phyloP scores from a whole-genome alignment of 441 rosid genomes.

The Populus hybrid region DNA sequence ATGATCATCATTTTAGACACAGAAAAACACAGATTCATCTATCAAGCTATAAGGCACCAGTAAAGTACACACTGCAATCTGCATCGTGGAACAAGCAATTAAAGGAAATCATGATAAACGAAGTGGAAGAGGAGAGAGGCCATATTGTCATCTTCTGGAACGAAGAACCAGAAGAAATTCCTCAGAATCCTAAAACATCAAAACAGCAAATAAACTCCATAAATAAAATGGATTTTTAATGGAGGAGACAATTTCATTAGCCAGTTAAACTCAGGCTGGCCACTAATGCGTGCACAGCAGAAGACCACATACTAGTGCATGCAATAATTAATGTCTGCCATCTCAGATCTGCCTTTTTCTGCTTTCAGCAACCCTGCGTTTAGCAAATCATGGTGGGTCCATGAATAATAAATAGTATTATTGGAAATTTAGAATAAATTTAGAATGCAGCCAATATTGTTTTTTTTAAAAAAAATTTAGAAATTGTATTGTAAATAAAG shows the following conservation, averaged over 20 bases:
- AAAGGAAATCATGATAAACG: neutral
- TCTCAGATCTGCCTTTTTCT: neutral
- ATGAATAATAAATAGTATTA: too few relatives aligned
- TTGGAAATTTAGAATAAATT: too few relatives aligned
- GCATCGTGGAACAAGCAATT: neutral
- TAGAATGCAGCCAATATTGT: too few relatives aligned
- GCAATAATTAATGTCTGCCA: neutral
- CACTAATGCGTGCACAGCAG: too few relatives aligned
- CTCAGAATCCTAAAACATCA: neutral
- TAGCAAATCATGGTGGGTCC: too few relatives aligned
- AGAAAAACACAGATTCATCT: neutral
- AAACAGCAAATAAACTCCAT: neutral
- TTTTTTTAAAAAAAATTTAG: too few relatives aligned
- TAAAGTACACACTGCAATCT: neutral
- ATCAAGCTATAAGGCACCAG: neutral
- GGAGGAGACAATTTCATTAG: neutral
- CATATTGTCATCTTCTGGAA: neutral
- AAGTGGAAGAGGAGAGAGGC: neutral
- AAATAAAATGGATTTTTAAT: neutral
- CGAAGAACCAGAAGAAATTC: neutral
- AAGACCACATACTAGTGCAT: neutral
- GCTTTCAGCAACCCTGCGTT: too few relatives aligned
- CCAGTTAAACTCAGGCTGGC: too few relatives aligned
- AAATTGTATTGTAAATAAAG: too few relatives aligned
- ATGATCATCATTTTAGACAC: neutral